phyloP scores from a whole-genome alignment of 768 basidiomycete genomes.

The Leccinum imitatum region DNA sequence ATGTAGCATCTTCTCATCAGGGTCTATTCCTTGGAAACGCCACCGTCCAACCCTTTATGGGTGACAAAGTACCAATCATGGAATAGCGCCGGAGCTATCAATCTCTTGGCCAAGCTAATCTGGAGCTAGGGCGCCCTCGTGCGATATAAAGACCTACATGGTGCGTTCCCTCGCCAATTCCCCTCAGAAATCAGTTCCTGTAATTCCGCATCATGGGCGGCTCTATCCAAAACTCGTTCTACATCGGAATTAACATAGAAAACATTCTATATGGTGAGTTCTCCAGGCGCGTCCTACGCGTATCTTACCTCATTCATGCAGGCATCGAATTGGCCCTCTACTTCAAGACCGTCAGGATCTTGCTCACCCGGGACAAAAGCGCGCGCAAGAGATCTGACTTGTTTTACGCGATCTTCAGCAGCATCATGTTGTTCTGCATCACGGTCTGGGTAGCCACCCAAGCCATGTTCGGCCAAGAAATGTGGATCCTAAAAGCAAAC shows the following conservation, averaged over 20 bases:
- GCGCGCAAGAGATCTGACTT: constrained; percentile 7
- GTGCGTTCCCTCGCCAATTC: neutral
- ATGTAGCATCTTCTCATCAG: neutral
- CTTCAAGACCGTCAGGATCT: constrained; percentile 18
- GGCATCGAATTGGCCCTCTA: constrained; percentile 28
- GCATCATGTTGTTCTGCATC: constrained; percentile 25
- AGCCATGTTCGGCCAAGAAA: constrained; percentile 27
- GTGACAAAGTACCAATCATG: neutral
- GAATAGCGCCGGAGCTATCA: neutral
- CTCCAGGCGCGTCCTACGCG: neutral
- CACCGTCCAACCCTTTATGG: neutral
- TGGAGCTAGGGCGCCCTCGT: neutral
- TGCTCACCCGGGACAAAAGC: constrained; percentile 5
- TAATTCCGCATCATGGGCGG: neutral
- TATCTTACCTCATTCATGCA: constrained; percentile 1
- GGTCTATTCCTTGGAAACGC: constrained; percentile 5
- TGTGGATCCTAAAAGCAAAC: constrained; percentile 37
- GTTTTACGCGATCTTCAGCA: constrained; percentile 30
- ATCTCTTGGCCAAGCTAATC: neutral
- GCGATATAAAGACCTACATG: constrained; percentile 7
- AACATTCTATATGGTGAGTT: constrained; percentile 26
- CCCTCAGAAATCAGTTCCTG: neutral
- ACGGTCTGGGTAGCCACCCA: constrained; percentile 30
- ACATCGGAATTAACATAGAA: constrained; percentile 18
- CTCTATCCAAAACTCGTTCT: constrained; percentile 14